Evolutionary conservation across 352 stramenopile genomes (phyloP).

Genomic region (Thalassiosira hispida): DNA sequence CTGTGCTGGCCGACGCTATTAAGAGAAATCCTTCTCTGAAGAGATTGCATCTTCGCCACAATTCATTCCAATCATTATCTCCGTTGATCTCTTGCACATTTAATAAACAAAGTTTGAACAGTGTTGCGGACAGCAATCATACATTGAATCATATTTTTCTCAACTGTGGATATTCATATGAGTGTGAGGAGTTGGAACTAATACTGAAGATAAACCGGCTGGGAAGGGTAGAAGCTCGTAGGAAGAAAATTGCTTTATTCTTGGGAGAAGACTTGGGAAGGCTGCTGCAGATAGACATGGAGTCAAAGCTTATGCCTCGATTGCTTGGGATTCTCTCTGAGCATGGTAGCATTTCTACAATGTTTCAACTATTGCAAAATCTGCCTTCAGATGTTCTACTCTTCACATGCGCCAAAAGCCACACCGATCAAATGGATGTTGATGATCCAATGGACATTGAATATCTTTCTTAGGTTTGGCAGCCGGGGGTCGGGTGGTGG

Average conservation of each 20-base stretch:
- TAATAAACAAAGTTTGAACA: conserved; percentile 35
- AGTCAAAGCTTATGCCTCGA: conserved; percentile 25
- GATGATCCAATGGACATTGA: conserved; percentile 32
- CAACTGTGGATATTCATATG: conserved; percentile 51
- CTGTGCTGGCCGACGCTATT: conserved; percentile 27
- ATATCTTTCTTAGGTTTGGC: conserved; percentile 18
- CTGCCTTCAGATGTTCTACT: conserved; percentile 21
- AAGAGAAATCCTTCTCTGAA: conserved; percentile 32
- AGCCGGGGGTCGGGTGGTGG: no score
- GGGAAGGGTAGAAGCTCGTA: conserved; percentile 35
- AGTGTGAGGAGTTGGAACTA: conserved; percentile 47
- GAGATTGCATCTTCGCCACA: conserved; percentile 44
- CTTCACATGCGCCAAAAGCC: neutral
- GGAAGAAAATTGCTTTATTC: conserved; percentile 41
- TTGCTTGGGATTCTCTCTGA: conserved; percentile 31
- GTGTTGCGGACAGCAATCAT: conserved; percentile 49
- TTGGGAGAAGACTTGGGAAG: conserved; percentile 33
- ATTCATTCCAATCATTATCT: conserved; percentile 43
- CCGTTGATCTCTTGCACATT: conserved; percentile 48
- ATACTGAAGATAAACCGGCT: conserved; percentile 47
- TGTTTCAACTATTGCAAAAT: conserved; percentile 31
- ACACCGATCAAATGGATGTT: neutral
- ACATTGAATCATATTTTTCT: conserved; percentile 53
- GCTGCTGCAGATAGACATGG: conserved; percentile 31
- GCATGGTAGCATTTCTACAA: conserved; percentile 7